Percentiles rank a stretch among this genome's conserved stretches.
These are phyloP conservation scores for Leccinum insigne DNA, from an alignment of 1,284 basidiomycete genomes.

Conservation along the genomic window DNA sequence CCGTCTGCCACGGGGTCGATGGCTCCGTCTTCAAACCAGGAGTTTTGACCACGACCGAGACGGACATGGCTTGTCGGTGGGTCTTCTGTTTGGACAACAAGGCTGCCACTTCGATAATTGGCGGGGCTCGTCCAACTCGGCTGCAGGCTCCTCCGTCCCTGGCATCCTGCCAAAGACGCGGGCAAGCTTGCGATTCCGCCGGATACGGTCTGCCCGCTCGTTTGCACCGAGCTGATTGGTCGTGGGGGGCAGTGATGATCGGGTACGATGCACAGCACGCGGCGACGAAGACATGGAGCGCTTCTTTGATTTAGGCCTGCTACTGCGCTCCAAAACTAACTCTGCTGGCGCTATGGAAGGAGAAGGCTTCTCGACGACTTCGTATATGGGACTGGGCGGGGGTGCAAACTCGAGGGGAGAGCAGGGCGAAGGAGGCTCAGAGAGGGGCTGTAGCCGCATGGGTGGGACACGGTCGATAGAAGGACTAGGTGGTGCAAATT, in stretches of 20 bases:
- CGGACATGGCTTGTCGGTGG: conserved; percentile 43
- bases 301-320: conserved; percentile 17
- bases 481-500: conserved; percentile 33
- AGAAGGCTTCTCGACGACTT: conserved; percentile 36
- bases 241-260: conserved; percentile 46
- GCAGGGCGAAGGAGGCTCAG: conserved; percentile 27
- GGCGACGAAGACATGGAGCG: conserved; percentile 31
- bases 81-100: conserved; percentile 32
- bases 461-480: conserved; percentile 5
- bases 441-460: conserved; percentile 15
- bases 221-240: conserved; percentile 65
- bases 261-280: conserved; percentile 16
- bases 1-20: conserved; percentile 27
- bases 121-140: conserved; percentile 31
- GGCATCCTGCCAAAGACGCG: conserved; percentile 74
- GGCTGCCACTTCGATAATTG: conserved; percentile 21
- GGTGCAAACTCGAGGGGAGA: conserved; percentile 34
- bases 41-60: conserved; percentile 33
- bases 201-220: conserved; percentile 71
- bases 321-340: conserved; percentile 29
- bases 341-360: conserved; percentile 38
- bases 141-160: conserved; percentile 36
- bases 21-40: conserved; percentile 25
- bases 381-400: conserved; percentile 23
- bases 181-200: conserved; percentile 75